phyloP scores from a whole-genome alignment of 768 basidiomycete species.

The Collybia nuda region DNA sequence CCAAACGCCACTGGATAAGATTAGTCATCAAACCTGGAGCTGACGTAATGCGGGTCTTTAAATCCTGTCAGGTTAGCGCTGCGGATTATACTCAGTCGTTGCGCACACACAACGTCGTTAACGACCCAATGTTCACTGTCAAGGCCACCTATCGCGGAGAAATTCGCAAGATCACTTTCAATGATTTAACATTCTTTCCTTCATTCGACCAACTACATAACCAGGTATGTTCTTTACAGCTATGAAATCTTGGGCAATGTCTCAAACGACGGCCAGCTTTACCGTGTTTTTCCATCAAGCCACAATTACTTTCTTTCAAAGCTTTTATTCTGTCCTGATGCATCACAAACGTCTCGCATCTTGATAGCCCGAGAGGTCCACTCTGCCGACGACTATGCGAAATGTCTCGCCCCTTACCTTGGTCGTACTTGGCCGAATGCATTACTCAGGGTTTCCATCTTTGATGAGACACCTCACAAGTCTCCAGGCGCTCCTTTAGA shows the following conservation, averaged over 20 bases:
- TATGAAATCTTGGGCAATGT: constrained; percentile 17
- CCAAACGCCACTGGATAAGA: too few species aligned
- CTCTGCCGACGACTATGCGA: constrained; percentile 56
- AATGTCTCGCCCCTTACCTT: constrained; percentile 46
- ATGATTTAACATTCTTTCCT: constrained; percentile 54
- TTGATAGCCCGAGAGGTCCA: constrained; percentile 63
- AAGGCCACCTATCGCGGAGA: constrained; percentile 77
- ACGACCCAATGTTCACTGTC: constrained; percentile 63
- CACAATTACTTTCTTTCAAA: constrained; percentile 62
- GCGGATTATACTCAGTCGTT: not conserved
- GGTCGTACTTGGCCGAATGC: constrained; percentile 56
- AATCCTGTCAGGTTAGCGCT: constrained; percentile 3
- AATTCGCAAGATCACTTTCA: constrained; percentile 66
- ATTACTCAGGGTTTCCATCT: constrained; percentile 61
- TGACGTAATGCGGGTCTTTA: constrained; percentile 14
- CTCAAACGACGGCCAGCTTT: constrained; percentile 47
- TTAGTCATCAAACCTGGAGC: not conserved
- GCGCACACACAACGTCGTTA: constrained; percentile 19
- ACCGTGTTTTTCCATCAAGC: constrained; percentile 66
- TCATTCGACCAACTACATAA: constrained; percentile 57
- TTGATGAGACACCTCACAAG: constrained; percentile 48
- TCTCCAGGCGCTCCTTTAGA: constrained; percentile 15
- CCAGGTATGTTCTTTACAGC: constrained; percentile 47
- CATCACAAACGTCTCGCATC: constrained; percentile 52
- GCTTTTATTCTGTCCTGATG: constrained; percentile 68